These are phyloP conservation scores for Sphagnum tenellum DNA, from an alignment of 225 moss, liverwort and hornwort genomes.

Conservation along the genomic window DNA sequence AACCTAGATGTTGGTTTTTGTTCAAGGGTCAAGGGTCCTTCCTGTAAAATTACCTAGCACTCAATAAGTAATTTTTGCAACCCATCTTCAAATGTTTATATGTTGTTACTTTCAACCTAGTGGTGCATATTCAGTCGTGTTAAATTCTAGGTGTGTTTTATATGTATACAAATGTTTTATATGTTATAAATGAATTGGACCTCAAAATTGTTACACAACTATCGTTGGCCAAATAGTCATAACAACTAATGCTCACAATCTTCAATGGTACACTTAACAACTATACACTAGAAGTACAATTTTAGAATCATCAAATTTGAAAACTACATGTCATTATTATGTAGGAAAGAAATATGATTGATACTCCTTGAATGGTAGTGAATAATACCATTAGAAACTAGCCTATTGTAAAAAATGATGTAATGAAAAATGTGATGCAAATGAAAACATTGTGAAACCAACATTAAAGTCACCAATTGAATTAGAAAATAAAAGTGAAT, in stretches of 20 bases:
- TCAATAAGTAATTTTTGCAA: neutral
- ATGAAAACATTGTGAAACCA: neutral
- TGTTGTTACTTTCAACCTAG: too few relatives aligned
- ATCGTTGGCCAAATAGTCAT: too few relatives aligned
- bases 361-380: slow-evolving; percentile 83
- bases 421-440: neutral
- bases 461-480: neutral
- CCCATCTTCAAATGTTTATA: neutral
- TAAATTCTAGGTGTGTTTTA: neutral
- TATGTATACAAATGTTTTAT: too few relatives aligned
- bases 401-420: slow-evolving; percentile 24
- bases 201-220: too few relatives aligned
- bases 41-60: neutral
- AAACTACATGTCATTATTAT: slow-evolving; percentile 80
- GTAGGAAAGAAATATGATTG: slow-evolving; percentile 92
- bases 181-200: too few relatives aligned
- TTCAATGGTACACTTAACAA: too few relatives aligned
- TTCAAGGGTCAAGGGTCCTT: slow-evolving; percentile 15
- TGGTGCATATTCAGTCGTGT: too few relatives aligned
- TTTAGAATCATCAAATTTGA: slow-evolving; percentile 96
- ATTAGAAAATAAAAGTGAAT: too few relatives aligned
- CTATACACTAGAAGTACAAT: too few relatives aligned
- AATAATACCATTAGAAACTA: slow-evolving; percentile 84
- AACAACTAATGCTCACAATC: too few relatives aligned
- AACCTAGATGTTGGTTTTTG: slow-evolving; percentile 31